Evolutionary conservation across 345 rosid species (phyloP).

Genomic region (Mallotus nudiflorus): DNA sequence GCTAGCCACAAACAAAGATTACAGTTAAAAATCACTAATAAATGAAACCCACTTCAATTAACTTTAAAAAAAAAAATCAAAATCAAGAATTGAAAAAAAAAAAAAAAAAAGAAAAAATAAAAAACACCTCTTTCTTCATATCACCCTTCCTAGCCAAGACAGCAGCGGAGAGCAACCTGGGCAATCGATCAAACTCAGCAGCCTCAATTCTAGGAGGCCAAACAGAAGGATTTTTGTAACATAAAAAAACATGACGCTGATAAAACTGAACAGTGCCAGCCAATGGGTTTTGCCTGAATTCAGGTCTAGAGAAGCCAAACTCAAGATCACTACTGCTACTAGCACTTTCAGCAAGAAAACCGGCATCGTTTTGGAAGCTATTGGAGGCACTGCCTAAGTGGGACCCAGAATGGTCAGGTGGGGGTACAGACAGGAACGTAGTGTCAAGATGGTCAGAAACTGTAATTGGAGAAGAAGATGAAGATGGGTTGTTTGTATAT

Average conservation of each 20-base stretch:
- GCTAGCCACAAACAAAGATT: not conserved
- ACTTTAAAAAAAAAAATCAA: not conserved
- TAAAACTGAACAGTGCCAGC: constrained; percentile 82
- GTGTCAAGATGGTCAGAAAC: constrained; percentile 59
- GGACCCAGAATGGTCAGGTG: constrained; percentile 45
- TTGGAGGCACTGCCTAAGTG: constrained; percentile 65
- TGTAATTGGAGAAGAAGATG: constrained; percentile 68
- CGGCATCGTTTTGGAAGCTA: constrained; percentile 74
- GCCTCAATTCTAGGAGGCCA: constrained; percentile 98
- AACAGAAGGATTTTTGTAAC: constrained; percentile 91
- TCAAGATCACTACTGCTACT: constrained; percentile 47
- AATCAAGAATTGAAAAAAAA: constrained; percentile 1
- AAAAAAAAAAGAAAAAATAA: not conserved
- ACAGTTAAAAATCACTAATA: not conserved
- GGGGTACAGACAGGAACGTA: constrained; percentile 45
- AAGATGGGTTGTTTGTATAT: constrained; percentile 49
- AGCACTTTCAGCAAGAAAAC: constrained; percentile 43
- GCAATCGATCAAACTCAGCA: constrained; percentile 99
- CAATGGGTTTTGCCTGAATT: constrained; percentile 63
- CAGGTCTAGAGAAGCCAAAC: constrained; percentile 79
- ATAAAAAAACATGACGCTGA: constrained; percentile 83
- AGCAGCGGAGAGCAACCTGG: constrained; percentile 86
- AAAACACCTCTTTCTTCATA: constrained; percentile 66
- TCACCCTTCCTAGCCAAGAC: constrained; percentile 57
- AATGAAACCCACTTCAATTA: not conserved